Percentiles rank a stretch among this genome's conserved stretches.
Evolutionary conservation across 2,329 filamentous ascomycete species (phyloP).

Genomic region (Shiraia bambusicola): DNA sequence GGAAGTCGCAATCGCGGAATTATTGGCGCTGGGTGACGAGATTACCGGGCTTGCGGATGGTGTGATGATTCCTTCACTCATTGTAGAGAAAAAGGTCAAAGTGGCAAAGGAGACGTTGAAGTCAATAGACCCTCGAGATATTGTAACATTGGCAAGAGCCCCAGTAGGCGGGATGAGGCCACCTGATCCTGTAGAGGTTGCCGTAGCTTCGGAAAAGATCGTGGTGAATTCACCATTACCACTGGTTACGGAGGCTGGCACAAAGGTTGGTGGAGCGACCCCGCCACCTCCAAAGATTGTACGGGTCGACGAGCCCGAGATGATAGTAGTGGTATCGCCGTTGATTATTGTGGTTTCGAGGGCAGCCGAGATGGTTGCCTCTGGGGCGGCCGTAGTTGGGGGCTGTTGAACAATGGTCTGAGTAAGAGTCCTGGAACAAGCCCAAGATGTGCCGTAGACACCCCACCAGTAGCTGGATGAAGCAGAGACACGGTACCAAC

Average conservation of each 20-base stretch:
- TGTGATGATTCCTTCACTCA: conserved; percentile 13
- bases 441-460: conserved; percentile 28
- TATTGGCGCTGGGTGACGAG: conserved; percentile 4
- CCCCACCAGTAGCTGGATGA: conserved; percentile 33
- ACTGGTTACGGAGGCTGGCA: conserved; percentile 28
- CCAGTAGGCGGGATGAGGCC: conserved; percentile 15
- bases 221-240: conserved; percentile 23
- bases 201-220: conserved; percentile 22
- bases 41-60: conserved; percentile 5
- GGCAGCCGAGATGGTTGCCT: conserved; percentile 7
- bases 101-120: conserved; percentile 14
- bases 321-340: conserved; percentile 23
- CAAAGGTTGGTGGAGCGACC: conserved; percentile 17
- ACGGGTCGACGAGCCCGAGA: conserved; percentile 23
- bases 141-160: background rate
- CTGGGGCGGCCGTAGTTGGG: conserved; percentile 8
- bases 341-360: conserved; percentile 29
- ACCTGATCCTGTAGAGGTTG: conserved; percentile 16
- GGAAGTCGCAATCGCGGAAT: conserved; percentile 7
- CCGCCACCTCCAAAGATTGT: conserved; percentile 17
- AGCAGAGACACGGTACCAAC: conserved; percentile 24
- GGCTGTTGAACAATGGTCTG: conserved; percentile 25
- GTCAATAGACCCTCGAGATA: conserved; percentile 7
- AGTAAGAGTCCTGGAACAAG: conserved; percentile 23
- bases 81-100: conserved; percentile 16